Conservation (phyloP, 768 basidiomycete genomes). For the Tephrocybe sp. region DNA sequence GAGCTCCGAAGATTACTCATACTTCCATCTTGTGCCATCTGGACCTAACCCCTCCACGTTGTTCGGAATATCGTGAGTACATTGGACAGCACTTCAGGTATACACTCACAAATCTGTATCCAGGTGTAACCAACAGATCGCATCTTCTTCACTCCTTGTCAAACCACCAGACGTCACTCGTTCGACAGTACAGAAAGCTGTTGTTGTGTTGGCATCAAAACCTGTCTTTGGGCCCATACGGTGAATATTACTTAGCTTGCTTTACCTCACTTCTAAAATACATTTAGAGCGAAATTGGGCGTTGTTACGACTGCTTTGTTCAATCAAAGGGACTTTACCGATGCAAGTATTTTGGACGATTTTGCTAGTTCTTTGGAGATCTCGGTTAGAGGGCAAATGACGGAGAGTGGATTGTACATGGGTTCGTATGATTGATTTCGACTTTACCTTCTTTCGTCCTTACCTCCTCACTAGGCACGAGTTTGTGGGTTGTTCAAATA, state of each 20-base stretch:
- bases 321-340: constrained; percentile 84
- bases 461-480: constrained; percentile 52
- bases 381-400: constrained; percentile 76
- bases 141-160: constrained; percentile 72
- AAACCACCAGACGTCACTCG: constrained; percentile 87
- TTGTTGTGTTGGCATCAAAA: constrained; percentile 88
- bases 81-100: not conserved
- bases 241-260: constrained; percentile 30
- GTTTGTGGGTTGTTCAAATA: constrained; percentile 43
- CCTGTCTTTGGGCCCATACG: constrained; percentile 94
- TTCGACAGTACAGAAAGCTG: constrained; percentile 95
- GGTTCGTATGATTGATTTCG: constrained; percentile 51
- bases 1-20: constrained; percentile 93
- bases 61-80: constrained; percentile 90
- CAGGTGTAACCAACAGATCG: constrained; percentile 94
- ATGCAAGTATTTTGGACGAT: constrained; percentile 85
- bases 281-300: constrained; percentile 78
- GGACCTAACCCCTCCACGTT: constrained; percentile 73
- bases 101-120: not conserved
- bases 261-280: not conserved
- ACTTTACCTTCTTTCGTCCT: not conserved
- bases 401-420: constrained; percentile 93
- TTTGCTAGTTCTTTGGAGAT: constrained; percentile 76
- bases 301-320: constrained; percentile 93
- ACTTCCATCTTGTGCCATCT: constrained; percentile 86